Percentiles rank a stretch among this genome's conserved stretches.
Evolutionary conservation across 345 rosid species (phyloP).

Genomic region (Diplotaxis tenuifolia): DNA sequence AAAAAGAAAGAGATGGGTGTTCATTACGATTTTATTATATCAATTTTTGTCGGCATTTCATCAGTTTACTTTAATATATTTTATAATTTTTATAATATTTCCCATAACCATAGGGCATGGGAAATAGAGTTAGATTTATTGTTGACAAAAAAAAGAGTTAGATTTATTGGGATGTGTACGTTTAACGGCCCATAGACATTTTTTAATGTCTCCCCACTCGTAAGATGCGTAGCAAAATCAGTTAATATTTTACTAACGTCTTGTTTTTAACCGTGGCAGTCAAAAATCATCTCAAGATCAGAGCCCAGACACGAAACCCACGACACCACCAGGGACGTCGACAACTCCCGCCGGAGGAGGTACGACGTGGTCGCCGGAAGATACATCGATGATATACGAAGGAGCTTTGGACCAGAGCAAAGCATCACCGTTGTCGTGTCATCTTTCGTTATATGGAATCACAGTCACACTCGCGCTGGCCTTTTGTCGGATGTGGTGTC

Average conservation of each 20-base stretch:
- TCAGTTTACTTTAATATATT: neutral
- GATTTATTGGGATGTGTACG: slow-evolving; percentile 21
- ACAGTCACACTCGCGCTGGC: slow-evolving; percentile 37
- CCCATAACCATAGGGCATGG: too few relatives aligned
- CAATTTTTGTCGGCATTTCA: too few relatives aligned
- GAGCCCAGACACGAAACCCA: slow-evolving; percentile 19
- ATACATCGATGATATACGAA: slow-evolving; percentile 59
- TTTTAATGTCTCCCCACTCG: neutral
- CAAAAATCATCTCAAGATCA: slow-evolving; percentile 67
- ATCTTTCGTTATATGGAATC: slow-evolving; percentile 30
- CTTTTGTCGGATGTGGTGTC: slow-evolving; percentile 43
- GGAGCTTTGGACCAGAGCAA: slow-evolving; percentile 51
- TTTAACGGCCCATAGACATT: slow-evolving; percentile 21
- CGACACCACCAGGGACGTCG: slow-evolving; percentile 16
- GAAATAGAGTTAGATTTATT: too few relatives aligned
- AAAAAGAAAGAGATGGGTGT: slow-evolving; percentile 2
- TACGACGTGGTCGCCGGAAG: slow-evolving; percentile 19
- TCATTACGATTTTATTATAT: neutral
- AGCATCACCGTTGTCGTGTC: slow-evolving; percentile 42
- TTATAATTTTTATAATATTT: too few relatives aligned
- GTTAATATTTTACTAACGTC: neutral
- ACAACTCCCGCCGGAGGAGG: neutral
- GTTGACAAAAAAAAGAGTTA: too few relatives aligned
- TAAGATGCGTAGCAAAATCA: neutral
- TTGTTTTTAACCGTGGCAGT: slow-evolving; percentile 39